Evolutionary conservation across 768 basidiomycete species (phyloP), one percentile per base, ranked within the genome.

Genomic region (Boletus tylopilopsis): DNA sequence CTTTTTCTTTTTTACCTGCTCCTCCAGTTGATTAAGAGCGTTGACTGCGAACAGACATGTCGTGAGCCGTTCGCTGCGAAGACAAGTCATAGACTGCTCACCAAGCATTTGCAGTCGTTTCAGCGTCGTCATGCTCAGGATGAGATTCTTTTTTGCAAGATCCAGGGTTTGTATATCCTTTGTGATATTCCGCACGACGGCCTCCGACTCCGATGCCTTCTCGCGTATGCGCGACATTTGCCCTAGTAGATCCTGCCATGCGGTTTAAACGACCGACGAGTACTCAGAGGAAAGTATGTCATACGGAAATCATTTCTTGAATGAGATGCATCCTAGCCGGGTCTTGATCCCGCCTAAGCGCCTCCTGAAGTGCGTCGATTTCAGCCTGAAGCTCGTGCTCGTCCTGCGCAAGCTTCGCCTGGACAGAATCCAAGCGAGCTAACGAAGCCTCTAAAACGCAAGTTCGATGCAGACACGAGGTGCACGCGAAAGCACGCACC

Each of bases 201-300:
- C 93, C 61, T 98, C 96, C 3, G 92, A 94, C 64, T 99, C 96
- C 1, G 92, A 90, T 0, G 95, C 94, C 64, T 97, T 97, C 70
- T 97, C 94, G 37, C 93, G 81, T 56, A 98, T 96, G 48, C 88
- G 87, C 32, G 88, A 94, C 83, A 97, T 95, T 72, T 98, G 95
- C 23, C 87, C 85, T 41, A 98, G 78, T 15, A 98, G 76, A 62
- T 96, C 94, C 94, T 97, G 62, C 11, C 48, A 21, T 25, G 40
- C 23, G 42, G 34, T 46, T 48, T 62, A 34, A 53, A 45, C 18
- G 41, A 50, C 25, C 16, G 25, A 34, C 13, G 19, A 11, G 11
- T 37, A 13, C 33, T 42, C 24, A 19, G 29, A 53, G 3, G 16
- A 46, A 37, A 19, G 8, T 2, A 23, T 21, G 11, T 64, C 81